Base-by-base conservation (phyloP, 2,329 filamentous ascomycete species). In the Monosporascus sp. region DNA sequence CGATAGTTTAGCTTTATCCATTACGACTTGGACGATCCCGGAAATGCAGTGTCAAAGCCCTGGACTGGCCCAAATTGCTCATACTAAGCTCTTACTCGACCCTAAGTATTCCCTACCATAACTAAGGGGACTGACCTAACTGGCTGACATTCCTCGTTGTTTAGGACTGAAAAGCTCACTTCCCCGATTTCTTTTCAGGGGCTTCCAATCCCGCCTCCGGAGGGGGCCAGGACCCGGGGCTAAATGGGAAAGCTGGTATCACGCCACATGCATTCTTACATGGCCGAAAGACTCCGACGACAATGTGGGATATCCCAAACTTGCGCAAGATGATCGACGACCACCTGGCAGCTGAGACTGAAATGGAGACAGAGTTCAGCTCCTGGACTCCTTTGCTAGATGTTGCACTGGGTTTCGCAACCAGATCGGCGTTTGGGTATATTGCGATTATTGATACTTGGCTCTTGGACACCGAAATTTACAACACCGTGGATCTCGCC, bases 181-280 rank as follows among this genome's bases (percentile, higher is more conserved):
- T 7, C 55, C 55, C 22, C 51, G 53, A 11, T 55, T 58, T n/a
- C 47, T 58, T 3, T 58, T 58, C 48, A 45, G 55, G 7, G 53
- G 50, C 9, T 58, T 55, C 26, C n/a, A 35, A 35, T 18, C 5
- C 26, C 3, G 8, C 3, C 2, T 58, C 55, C 26, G 55, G 55
- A 14, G 55, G 55, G 6, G 46, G 49, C 7, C 15, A 41, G 14
- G 46, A 55, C 31, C 8, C 45, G 17, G 51, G 55, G 24, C 37
- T 58, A 11, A 58, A 58, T 22, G 51, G 17, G 15, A 11, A 15
- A 14, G 6, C 22, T 5, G 46, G 51, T 2, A 49, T 58, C 15
- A 43, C 45, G 2, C 55, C 55, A 9, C 53, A 51, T n/a, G 49
- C 18, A 4, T 58, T 58, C 40, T 49, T 58, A 9, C 15, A 24